A percentile compares a stretch with the other conserved stretches of the same genome.
These are phyloP conservation scores for Trichoderma pleuroti DNA, from an alignment of 2,329 filamentous ascomycete genomes.

Conservation along the genomic window DNA sequence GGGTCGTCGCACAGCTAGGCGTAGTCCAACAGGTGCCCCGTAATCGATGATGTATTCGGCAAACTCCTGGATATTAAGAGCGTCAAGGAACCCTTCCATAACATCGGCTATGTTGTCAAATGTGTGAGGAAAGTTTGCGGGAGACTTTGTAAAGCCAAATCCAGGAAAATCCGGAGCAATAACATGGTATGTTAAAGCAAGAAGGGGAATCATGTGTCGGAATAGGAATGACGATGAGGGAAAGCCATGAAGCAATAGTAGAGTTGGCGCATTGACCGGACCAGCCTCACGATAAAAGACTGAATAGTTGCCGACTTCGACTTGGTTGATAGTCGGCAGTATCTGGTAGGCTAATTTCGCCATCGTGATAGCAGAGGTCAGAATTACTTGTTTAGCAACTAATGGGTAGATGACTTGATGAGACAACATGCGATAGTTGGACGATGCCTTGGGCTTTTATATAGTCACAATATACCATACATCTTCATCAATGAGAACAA, in stretches of 20 bases:
- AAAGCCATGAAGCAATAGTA: conserved; percentile 46
- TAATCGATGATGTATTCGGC: conserved; percentile 62
- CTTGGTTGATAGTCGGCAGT: neutral
- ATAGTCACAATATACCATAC: neutral
- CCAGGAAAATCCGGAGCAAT: conserved; percentile 59
- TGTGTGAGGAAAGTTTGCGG: conserved; percentile 47
- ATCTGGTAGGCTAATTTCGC: conserved; percentile 4
- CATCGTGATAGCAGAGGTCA: neutral
- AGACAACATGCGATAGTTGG: neutral
- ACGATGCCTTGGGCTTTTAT: neutral
- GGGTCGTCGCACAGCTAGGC: conserved; percentile 49
- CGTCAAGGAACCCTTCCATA: conserved; percentile 46
- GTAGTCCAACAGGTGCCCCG: conserved; percentile 53
- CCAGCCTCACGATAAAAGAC: conserved; percentile 42
- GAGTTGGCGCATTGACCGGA: conserved; percentile 27
- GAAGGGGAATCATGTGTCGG: conserved; percentile 42
- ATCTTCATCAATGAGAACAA: neutral
- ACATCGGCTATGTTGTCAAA: conserved; percentile 51
- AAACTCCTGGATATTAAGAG: conserved; percentile 45
- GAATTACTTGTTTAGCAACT: neutral
- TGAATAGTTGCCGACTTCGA: conserved; percentile 34
- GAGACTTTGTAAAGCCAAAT: conserved; percentile 54
- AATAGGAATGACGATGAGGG: conserved; percentile 43
- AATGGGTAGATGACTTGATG: neutral
- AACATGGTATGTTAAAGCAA: conserved; percentile 38